Conservation (phyloP, 345 rosid species). For the Arabidopsis thaliana region DNA sequence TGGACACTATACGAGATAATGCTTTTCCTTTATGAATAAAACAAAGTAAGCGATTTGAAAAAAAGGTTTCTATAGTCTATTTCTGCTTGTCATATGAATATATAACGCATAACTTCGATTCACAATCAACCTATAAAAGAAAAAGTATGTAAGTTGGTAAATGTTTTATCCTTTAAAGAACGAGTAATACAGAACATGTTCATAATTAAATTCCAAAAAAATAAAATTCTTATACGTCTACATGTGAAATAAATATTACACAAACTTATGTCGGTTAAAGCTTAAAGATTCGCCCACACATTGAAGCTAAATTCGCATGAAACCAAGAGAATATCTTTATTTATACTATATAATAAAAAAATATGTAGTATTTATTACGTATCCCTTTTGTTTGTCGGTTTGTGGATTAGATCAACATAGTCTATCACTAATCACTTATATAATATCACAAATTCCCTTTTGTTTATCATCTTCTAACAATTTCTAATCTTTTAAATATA, state of each 20-base stretch:
- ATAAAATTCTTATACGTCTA: too few relatives aligned
- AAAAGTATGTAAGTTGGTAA: not conserved
- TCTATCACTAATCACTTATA: conserved; percentile 28
- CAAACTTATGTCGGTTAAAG: conserved; percentile 28
- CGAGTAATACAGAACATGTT: not conserved
- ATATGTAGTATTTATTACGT: not conserved
- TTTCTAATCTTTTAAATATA: conserved; percentile 18
- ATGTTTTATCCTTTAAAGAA: conserved; percentile 5
- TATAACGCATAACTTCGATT: too few relatives aligned
- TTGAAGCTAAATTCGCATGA: conserved; percentile 35
- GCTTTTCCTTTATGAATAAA: not conserved
- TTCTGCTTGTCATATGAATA: not conserved
- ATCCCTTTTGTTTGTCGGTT: conserved; percentile 1
- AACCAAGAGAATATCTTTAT: conserved; percentile 31
- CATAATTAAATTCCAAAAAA: not conserved
- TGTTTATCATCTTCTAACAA: conserved; percentile 30
- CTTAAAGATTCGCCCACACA: conserved; percentile 33
- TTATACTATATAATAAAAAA: not conserved
- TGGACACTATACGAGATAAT: not conserved
- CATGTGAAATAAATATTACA: too few relatives aligned
- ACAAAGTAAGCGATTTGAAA: not conserved
- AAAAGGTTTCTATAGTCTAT: not conserved
- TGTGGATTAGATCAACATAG: conserved; percentile 30
- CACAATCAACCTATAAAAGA: not conserved
- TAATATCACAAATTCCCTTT: conserved; percentile 5